phyloP scores from a whole-genome alignment of 2,329 filamentous ascomycete genomes.

The Pseudogymnoascus sp. region DNA sequence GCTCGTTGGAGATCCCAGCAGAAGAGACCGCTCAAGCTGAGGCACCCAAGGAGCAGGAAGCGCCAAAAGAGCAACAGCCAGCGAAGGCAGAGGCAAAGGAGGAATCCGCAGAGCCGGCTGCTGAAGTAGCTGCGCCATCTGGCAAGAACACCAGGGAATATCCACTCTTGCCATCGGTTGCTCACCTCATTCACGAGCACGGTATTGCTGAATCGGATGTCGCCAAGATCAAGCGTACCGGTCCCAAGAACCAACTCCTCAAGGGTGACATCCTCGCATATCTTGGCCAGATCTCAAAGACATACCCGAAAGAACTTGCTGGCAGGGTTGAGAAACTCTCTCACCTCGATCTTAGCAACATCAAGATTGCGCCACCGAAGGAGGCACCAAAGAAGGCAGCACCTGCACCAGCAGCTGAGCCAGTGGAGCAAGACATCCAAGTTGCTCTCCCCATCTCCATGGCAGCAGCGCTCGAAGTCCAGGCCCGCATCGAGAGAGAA shows the following conservation, averaged over 20 bases:
- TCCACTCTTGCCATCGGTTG: slow-evolving; percentile 75
- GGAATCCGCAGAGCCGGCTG: slow-evolving; percentile 13
- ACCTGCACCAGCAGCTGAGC: slow-evolving; percentile 34
- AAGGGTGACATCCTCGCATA: slow-evolving; percentile 95
- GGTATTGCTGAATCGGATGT: slow-evolving; percentile 69
- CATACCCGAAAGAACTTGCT: slow-evolving; percentile 65
- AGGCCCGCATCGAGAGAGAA: slow-evolving; percentile 69
- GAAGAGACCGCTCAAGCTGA: slow-evolving; percentile 44
- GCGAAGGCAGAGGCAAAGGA: slow-evolving; percentile 17
- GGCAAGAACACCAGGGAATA: slow-evolving; percentile 59
- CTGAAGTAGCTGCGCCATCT: slow-evolving; percentile 24
- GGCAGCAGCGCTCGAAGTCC: slow-evolving; percentile 67
- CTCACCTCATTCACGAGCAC: slow-evolving; percentile 71
- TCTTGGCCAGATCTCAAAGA: slow-evolving; percentile 66
- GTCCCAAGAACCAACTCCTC: slow-evolving; percentile 78
- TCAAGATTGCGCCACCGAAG: slow-evolving; percentile 60
- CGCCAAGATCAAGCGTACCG: slow-evolving; percentile 76
- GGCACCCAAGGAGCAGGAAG: slow-evolving; percentile 23
- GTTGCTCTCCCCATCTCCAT: slow-evolving; percentile 73
- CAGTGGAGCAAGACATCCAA: slow-evolving; percentile 42
- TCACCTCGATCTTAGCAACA: slow-evolving; percentile 90
- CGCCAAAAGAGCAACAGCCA: slow-evolving; percentile 18
- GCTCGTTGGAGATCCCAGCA: slow-evolving; percentile 64
- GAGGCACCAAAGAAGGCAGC: slow-evolving; percentile 32
- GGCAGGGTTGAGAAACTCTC: slow-evolving; percentile 65